Evolutionary conservation across 805 yeast species (phyloP).

Genomic region (Kuraishia cidri): DNA sequence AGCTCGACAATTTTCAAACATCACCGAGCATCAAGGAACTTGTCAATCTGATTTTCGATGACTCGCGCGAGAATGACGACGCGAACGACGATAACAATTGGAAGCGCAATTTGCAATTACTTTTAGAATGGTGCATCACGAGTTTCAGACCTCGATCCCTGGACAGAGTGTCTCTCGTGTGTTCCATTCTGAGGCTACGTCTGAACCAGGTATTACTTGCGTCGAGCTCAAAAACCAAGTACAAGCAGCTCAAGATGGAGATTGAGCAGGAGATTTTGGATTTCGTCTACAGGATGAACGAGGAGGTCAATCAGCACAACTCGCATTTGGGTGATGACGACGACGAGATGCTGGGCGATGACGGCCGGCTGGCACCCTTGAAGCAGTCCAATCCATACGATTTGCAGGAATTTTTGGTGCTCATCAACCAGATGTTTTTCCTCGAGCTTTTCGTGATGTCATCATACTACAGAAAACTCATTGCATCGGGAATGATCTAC

Average conservation of each 20-base stretch:
- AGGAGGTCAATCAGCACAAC: background rate
- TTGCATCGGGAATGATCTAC: slow-evolving; percentile 81
- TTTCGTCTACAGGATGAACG: slow-evolving; percentile 17
- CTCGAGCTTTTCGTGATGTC: slow-evolving; percentile 45
- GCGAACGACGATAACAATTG: slow-evolving; percentile 12
- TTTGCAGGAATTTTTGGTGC: slow-evolving; percentile 25
- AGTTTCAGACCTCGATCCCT: slow-evolving; percentile 8
- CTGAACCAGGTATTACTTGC: slow-evolving; percentile 7
- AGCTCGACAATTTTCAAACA: slow-evolving; percentile 2
- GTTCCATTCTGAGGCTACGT: slow-evolving; percentile 16
- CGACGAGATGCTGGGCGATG: background rate
- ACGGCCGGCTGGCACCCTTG: background rate
- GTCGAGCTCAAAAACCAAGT: slow-evolving; percentile 10
- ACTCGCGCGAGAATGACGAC: slow-evolving; percentile 8
- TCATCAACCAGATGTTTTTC: slow-evolving; percentile 40
- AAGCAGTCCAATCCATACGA: slow-evolving; percentile 2
- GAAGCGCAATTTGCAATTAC: slow-evolving; percentile 12
- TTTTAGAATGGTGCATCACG: slow-evolving; percentile 21
- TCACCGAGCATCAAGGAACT: slow-evolving; percentile 11
- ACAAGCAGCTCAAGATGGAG: slow-evolving; percentile 16
- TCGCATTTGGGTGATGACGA: background rate
- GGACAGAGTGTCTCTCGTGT: slow-evolving; percentile 9
- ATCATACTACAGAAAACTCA: slow-evolving; percentile 68
- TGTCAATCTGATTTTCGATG: slow-evolving; percentile 10
- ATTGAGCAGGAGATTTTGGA: slow-evolving; percentile 21